Evolutionary conservation across 2,329 filamentous ascomycete species (phyloP).

Genomic region (Clarireedia paspali): DNA sequence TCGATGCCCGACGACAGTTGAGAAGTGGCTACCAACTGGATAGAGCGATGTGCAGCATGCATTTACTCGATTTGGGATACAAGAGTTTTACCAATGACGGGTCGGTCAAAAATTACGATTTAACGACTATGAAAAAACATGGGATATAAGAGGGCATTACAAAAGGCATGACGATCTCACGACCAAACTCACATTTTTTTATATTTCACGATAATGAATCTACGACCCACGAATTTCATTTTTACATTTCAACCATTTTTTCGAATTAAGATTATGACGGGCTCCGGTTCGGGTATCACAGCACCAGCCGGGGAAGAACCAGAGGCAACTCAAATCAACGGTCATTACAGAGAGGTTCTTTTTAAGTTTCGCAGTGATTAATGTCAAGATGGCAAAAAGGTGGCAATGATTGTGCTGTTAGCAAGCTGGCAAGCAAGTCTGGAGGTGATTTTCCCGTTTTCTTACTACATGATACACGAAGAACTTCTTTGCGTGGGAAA

Average conservation of each 20-base stretch:
- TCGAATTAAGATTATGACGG: constrained; percentile 19
- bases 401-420: constrained; percentile 22
- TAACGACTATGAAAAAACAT: constrained; percentile 17
- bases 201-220: not conserved
- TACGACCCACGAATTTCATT: not conserved
- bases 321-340: constrained; percentile 28
- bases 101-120: constrained; percentile 7
- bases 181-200: not conserved
- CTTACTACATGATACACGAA: not conserved
- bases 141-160: constrained; percentile 13
- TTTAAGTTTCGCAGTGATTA: not conserved
- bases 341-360: constrained; percentile 24
- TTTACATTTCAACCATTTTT: not conserved
- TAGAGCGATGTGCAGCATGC: not conserved
- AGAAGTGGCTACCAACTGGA: constrained; percentile 20
- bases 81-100: not conserved
- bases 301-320: constrained; percentile 25
- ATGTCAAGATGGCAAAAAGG: not conserved
- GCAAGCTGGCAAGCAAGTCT: constrained; percentile 20
- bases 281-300: constrained; percentile 24
- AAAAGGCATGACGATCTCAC: constrained; percentile 1
- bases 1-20: constrained; percentile 20
- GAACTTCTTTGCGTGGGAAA: not conserved
- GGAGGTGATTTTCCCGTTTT: constrained; percentile 17
- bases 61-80: not conserved